Evolutionary conservation across 345 rosid species (phyloP), one percentile per base, ranked within the genome.

Genomic region (Combretum micranthum): DNA sequence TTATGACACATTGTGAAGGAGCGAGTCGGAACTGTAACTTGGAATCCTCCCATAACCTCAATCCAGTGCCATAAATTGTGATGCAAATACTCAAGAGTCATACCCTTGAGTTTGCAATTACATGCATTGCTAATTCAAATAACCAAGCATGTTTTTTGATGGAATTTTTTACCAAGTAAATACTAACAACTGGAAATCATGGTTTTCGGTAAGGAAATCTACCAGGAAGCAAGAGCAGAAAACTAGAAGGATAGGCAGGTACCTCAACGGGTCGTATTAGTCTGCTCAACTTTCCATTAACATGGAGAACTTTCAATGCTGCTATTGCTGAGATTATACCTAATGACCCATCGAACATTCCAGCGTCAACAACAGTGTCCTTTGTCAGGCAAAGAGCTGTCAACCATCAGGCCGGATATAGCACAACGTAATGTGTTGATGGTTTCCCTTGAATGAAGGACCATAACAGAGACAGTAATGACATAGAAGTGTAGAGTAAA

Each of bases 341-440:
- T 75, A 93, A 75, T 15, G 97, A 76, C 61, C 95, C 99, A 80
- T 93, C 97, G 63, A 75, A 93, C 52, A 79, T 87, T 79, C 97
- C 99, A 80, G 96, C 99, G 72, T 87, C 97, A 74, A 93, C 84
- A 67, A 89, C 99, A 68, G 96, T 93, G 66, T 93, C 99, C 97
- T 93, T 76, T 76, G 70, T 51, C 59, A 64, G 55, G 68, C 46
- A 71, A 15, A 76, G 60, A 77, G 65, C 56, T 32, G 50, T 55
- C 60, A 65, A 65, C 46, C 59, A 74, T 80, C 62, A 61, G 74
- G 47, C 66, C 15, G 52, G 12, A 50, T 54, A 52, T 42, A 54
- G 45, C 57, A 63, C 37, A 61, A 50, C 39, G 9, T 44, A 39
- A n/a, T 20, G 23, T 51, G 49, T 42, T 44, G 44, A 51, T 39